A percentile compares a stretch with the other conserved stretches of the same genome.
These are phyloP conservation scores for Psilocybe subaeruginosa DNA, from an alignment of 768 basidiomycete species.

Conservation along the genomic window DNA sequence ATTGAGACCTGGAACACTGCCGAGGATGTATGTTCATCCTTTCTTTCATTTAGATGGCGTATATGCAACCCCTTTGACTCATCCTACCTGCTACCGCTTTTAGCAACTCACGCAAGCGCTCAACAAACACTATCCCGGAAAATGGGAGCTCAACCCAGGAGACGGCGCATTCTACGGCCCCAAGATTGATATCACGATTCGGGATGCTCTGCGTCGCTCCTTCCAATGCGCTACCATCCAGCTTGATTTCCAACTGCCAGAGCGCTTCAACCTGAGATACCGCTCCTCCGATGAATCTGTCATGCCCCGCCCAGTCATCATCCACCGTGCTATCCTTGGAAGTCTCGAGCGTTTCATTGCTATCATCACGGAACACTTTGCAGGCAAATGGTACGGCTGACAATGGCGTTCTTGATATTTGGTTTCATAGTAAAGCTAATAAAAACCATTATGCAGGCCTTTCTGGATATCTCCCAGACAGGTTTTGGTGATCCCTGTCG, in stretches of 20 bases:
- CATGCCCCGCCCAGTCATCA: constrained; percentile 88
- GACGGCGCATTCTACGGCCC: constrained; percentile 99
- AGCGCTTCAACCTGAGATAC: constrained; percentile 94
- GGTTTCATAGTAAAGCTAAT: not conserved
- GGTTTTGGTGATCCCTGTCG: constrained; percentile 92
- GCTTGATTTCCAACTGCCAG: constrained; percentile 97
- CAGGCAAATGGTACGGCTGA: constrained; percentile 85
- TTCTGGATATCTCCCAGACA: constrained; percentile 99
- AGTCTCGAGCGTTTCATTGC: constrained; percentile 95
- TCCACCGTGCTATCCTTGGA: constrained; percentile 95
- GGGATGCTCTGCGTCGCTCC: constrained; percentile 88
- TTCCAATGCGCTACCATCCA: constrained; percentile 99
- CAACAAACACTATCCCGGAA: constrained; percentile 82
- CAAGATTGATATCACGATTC: constrained; percentile 97
- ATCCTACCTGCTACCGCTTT: constrained; percentile 10
- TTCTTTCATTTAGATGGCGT: not conserved
- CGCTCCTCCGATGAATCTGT: constrained; percentile 74
- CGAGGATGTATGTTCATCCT: constrained; percentile 59
- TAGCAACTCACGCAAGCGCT: constrained; percentile 86
- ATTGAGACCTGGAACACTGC: constrained; percentile 91
- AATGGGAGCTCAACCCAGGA: constrained; percentile 93
- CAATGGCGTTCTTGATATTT: not conserved
- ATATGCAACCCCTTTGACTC: not conserved
- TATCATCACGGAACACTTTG: constrained; percentile 96
- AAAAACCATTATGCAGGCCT: constrained; percentile 58